Conservation (phyloP, 768 basidiomycete species). For the Crepidotus variabilis region DNA sequence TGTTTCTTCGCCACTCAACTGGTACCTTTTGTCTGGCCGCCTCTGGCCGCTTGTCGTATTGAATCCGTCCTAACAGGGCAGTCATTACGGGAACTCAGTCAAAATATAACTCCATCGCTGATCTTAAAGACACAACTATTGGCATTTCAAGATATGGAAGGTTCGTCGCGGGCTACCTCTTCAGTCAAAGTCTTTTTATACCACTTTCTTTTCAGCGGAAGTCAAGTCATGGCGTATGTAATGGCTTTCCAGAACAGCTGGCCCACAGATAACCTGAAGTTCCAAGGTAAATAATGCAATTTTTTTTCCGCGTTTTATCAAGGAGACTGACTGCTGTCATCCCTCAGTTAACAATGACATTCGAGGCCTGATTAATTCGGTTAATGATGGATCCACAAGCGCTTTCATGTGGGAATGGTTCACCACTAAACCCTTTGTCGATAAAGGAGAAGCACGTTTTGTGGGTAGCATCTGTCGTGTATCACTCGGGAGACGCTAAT, state of each 20-base stretch:
- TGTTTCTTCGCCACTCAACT: slow-evolving; percentile 85
- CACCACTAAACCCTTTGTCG: slow-evolving; percentile 66
- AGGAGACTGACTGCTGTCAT: too few species aligned
- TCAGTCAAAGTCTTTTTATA: background rate
- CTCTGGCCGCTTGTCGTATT: background rate
- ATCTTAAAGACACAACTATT: slow-evolving; percentile 76
- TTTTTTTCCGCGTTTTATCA: background rate
- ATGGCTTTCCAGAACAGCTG: slow-evolving; percentile 90
- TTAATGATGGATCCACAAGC: slow-evolving; percentile 84
- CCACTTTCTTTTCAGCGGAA: slow-evolving; percentile 52
- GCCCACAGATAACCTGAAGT: slow-evolving; percentile 58
- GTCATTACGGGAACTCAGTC: slow-evolving; percentile 85
- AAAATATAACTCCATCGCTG: slow-evolving; percentile 61
- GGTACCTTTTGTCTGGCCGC: slow-evolving; percentile 38
- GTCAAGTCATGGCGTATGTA: slow-evolving; percentile 94
- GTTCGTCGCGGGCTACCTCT: slow-evolving; percentile 27
- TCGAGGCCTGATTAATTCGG: slow-evolving; percentile 75
- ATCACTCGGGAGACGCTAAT: background rate
- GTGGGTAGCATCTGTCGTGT: slow-evolving; percentile 42
- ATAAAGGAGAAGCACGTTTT: slow-evolving; percentile 77
- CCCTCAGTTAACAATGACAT: slow-evolving; percentile 83
- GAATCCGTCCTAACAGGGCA: slow-evolving; percentile 51
- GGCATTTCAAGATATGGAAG: slow-evolving; percentile 91
- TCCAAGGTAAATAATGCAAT: slow-evolving; percentile 50
- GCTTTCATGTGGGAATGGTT: slow-evolving; percentile 98